phyloP scores from a whole-genome alignment of 1,284 basidiomycete genomes.

The Dichomitus squalens region DNA sequence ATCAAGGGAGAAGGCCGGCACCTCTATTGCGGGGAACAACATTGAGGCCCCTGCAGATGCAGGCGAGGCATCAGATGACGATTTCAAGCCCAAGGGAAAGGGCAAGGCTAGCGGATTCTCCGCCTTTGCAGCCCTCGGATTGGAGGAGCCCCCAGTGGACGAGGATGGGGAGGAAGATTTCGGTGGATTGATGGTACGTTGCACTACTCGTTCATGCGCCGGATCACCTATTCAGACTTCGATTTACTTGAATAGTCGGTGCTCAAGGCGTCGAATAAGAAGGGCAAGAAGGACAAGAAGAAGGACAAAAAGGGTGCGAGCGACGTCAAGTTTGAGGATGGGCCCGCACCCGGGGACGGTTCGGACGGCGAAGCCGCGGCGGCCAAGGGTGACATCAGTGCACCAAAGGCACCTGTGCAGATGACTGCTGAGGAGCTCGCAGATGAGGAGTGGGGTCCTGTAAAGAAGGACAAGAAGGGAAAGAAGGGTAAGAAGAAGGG shows the following conservation, averaged over 20 bases:
- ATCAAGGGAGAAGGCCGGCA: slow-evolving; percentile 69
- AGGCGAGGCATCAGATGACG: slow-evolving; percentile 45
- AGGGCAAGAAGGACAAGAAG: slow-evolving; percentile 71
- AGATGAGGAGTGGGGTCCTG: slow-evolving; percentile 69
- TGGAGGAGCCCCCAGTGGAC: slow-evolving; percentile 46
- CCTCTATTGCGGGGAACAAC: slow-evolving; percentile 53
- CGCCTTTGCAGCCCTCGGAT: slow-evolving; percentile 54
- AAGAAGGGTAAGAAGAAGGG: slow-evolving; percentile 62
- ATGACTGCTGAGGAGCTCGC: slow-evolving; percentile 67
- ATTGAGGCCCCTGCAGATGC: slow-evolving; percentile 35
- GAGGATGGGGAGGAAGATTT: slow-evolving; percentile 75
- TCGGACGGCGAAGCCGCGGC: slow-evolving; percentile 39
- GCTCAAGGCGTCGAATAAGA: slow-evolving; percentile 55
- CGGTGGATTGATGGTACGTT: slow-evolving; percentile 83
- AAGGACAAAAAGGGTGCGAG: slow-evolving; percentile 59
- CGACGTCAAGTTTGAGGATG: slow-evolving; percentile 39
- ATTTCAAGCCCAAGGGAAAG: slow-evolving; percentile 31
- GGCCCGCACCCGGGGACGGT: slow-evolving; percentile 35
- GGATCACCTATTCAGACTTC: not conserved
- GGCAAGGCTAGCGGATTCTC: slow-evolving; percentile 45
- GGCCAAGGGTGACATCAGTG: slow-evolving; percentile 38
- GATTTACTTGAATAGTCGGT: slow-evolving; percentile 29
- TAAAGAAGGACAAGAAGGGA: slow-evolving; percentile 56
- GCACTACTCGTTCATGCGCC: no score
- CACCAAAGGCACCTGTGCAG: slow-evolving; percentile 45